Evolutionary conservation across 306 rosid genomes (phyloP), one percentile per base, ranked within the genome.

Genomic region (Lathyrus tuberosus): DNA sequence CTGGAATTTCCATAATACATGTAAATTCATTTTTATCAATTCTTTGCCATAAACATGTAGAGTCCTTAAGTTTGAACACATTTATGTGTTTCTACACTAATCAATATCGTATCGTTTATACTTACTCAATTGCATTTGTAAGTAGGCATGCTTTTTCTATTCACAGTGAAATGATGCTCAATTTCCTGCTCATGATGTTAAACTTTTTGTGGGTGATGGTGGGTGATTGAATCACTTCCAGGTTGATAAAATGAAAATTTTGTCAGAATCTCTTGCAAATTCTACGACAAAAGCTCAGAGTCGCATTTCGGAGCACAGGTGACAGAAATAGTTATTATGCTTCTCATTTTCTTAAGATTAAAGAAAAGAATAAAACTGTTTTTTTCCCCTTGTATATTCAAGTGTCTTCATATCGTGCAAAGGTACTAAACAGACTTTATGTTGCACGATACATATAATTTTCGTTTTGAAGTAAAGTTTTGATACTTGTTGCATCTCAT

Each of bases 241-340:
- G 98, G 83, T 90, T 44, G 89, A 93, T 33, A 93, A 93, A 78
- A 79, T 93, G 76, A 90, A 79, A 80, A n/a, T 93, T 67, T 82
- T 93, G 78, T 82, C 82, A 11, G 96, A 93, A 82, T 93, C 96
- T 82, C 96, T 90, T 65, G 86, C 83, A 59, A 93, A 93, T 80
- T 93, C 98, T 75, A 56, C 88, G 33, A 77, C 81, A 44, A 89
- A 86, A 82, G 98, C 98, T 35, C 83, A 85, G 81, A 85, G 54
- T 82, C 98, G 93, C 67, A 88, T 88, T 75, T 65, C 58, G 46
- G 98, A 93, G 72, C 86, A 86, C 81, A 93, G 98, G 98, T 93
- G 76, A 84, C 15, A 30, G 44, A 72, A 59, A 66, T 65, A 24
- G 8, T 63, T 40, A 12, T 54, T 67, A n/a, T 15, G 49, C 62